Evolutionary conservation across 371 early-diverging fungal genomes (phyloP), one percentile per base, ranked within the genome.

Genomic region (Mucor irregularis): DNA sequence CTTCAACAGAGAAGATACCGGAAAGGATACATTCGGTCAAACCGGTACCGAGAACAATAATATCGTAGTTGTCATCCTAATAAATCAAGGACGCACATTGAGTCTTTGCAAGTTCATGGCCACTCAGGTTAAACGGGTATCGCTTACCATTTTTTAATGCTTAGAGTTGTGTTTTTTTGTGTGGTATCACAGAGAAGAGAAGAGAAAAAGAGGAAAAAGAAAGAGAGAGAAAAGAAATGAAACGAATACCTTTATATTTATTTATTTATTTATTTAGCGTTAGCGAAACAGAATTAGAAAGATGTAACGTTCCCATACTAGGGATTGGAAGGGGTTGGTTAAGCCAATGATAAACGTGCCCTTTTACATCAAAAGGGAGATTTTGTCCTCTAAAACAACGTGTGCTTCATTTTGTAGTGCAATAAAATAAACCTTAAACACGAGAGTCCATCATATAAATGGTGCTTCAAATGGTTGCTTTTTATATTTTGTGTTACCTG

Each of bases 1-100:
- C 95, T 64, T 98, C 96, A 37, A 97, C 92, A 14, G 99, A 95
- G 29, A 99, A 85, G 37, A 99, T 85, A 48, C 98, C 97, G n/a
- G 97, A 95, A 39, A 99, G 87, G 71, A 99, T 93, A 80, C 99
- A 99, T 81, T 99, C 99, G 71, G 99, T 95, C 61, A 99, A 84
- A 50, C 99, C 99, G 43, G 99, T 99, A 54, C 99, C 99, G 54
- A 98, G 85, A 61, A 98, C 93, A 74, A 98, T 90, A 61, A 96
- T 93, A 77, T 97, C 97, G 81, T 94, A 95, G 64, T 86, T 71
- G 71, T 93, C 92, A 83, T 94, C 91, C 94, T 90, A 43, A 19
- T 37, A 13, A 31, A 4, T 37, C 13, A 43, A 26, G 7, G 4
- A n/a, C 11, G 10, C 19, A 16, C 14, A 17, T 8, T 42, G n/a